These are phyloP conservation scores for Dillenia turbinata DNA, from an alignment of 164 flowering plant genomes.

Conservation along the genomic window DNA sequence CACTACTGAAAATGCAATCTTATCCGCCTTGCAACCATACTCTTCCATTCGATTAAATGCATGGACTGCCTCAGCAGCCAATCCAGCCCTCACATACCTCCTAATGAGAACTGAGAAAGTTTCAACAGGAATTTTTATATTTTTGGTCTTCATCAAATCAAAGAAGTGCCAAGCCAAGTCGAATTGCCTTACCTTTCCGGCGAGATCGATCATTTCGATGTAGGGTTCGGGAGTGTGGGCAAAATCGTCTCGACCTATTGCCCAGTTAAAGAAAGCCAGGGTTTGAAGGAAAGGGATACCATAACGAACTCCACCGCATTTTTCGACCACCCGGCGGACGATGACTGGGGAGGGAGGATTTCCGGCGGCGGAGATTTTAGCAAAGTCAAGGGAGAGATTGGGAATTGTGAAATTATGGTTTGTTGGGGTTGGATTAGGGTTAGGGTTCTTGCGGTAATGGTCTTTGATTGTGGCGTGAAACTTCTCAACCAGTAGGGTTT, in stretches of 20 bases:
- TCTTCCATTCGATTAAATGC: conserved; percentile 89
- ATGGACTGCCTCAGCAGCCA: conserved; percentile 81
- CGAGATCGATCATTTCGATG: conserved; percentile 70
- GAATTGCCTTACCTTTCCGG: conserved; percentile 77
- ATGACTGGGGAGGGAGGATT: conserved; percentile 39
- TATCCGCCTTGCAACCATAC: conserved; percentile 65
- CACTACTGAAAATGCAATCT: conserved; percentile 50
- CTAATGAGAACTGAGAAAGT: conserved; percentile 61
- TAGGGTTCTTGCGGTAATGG: conserved; percentile 73
- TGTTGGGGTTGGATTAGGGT: conserved; percentile 24
- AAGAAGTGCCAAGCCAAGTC: conserved; percentile 74
- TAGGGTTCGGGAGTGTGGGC: conserved; percentile 35
- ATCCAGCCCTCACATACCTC: conserved; percentile 77
- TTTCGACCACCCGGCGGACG: conserved; percentile 52
- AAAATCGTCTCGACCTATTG: conserved; percentile 20
- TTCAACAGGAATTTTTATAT: conserved; percentile 38
- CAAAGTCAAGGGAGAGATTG: conserved; percentile 44
- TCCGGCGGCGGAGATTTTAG: conserved; percentile 23
- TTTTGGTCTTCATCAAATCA: conserved; percentile 47
- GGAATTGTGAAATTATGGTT: conserved; percentile 46
- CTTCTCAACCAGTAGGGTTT: conserved; percentile 43
- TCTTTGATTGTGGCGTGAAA: conserved; percentile 60
- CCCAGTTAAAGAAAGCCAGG: conserved; percentile 92
- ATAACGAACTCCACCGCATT: conserved; percentile 58
- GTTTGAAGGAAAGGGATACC: conserved; percentile 73